Base-by-base conservation (phyloP, 2,329 filamentous ascomycete species). In the Catunica adiposa region DNA sequence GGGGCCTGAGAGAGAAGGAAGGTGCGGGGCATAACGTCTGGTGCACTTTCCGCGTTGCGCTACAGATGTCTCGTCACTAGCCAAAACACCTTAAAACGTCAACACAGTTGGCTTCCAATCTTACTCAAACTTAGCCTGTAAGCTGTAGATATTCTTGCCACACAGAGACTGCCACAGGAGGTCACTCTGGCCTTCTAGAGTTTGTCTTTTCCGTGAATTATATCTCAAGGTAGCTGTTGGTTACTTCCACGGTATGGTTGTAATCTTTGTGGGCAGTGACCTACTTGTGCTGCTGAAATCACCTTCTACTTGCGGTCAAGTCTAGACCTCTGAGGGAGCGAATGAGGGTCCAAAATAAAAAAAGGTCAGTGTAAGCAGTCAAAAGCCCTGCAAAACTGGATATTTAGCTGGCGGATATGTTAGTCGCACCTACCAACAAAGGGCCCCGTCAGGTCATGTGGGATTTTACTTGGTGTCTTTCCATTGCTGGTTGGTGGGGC, bases 1-100 rank as follows among this genome's bases (percentile, higher is more conserved):
- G 57, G 51, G 25, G 38, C 42, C 57, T 58, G 44, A 4, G 54
- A 58, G 31, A 68, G 63, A 62, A 68, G 61, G 60, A 63, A 64
- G 64, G 68, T 72, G 72, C 71, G 72, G 72, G 72, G 72, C 72
- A 74, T 73, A 62, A 26, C 34, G 20, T 29, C 26, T 23, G 6
- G 22, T 48, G 44, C 44, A 48, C 44, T 48, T 48, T 17, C 23
- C 11, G 23, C 26, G 20, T 48, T 48, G 44, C 44, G 44, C 44
- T 53, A 25, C 51, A 22, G 44, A n/a, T 20, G 44, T 48, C 11
- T 44, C 40, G 11, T 17, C 9, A 44, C 40, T 44, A 44, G n/a
- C 20, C n/a, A 15, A n/a, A 44, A 11, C 29, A 11, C 29, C 29
- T 34, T 44, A n/a, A 22, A n/a, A 44, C 20, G 40, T 8, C 20